Base-by-base conservation (phyloP, 805 yeast species). In the Lipomyces yamadae region DNA sequence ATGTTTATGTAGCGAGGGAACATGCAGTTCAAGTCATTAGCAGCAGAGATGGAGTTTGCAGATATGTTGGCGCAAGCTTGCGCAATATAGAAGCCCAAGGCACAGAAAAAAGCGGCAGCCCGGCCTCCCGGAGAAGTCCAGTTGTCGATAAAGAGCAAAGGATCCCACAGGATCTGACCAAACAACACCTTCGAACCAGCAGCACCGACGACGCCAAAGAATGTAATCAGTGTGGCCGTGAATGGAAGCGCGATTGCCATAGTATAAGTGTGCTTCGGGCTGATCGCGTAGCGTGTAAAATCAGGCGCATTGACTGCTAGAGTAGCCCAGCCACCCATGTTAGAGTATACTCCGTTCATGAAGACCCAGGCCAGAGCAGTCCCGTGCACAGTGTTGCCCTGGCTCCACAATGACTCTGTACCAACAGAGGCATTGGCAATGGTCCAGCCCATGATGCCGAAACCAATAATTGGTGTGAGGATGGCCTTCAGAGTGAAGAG, bases 331-430 rank as follows among this genome's bases (percentile, higher is more conserved):
- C 64, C 63, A 30, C 67, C 70, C 55, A 62, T 62, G 59, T 65
- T 67, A 53, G 70, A 54, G 60, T 65, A 65, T 8, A 67, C 53
- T 13, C 67, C 64, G 30, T 87, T 88, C 96, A 92, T 90, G 75
- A 91, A 92, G 0, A 90, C 91, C 98, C 98, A 92, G 33, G 85
- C 92, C 70, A 88, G 84, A 1, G 78, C 88, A 13, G 86, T 79
- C 7, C 92, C 90, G 29, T 78, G 75, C n/a, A 88, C 76, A 0
- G 79, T 74, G 2, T 86, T 80, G 5, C 81, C 78, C 70, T 86
- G 88, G 64, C 18, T 76, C 67, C 71, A 66, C 58, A 59, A 33
- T 10, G 64, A 84, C 33, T 89, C 87, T 1, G 88, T 87, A 32
- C 96, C 96, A 50, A 86, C 86, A 52, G 97, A 96, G 63, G 86